Evolutionary conservation across 2,329 filamentous ascomycete species (phyloP).

Genomic region (Neopestalotiopsis sp.): DNA sequence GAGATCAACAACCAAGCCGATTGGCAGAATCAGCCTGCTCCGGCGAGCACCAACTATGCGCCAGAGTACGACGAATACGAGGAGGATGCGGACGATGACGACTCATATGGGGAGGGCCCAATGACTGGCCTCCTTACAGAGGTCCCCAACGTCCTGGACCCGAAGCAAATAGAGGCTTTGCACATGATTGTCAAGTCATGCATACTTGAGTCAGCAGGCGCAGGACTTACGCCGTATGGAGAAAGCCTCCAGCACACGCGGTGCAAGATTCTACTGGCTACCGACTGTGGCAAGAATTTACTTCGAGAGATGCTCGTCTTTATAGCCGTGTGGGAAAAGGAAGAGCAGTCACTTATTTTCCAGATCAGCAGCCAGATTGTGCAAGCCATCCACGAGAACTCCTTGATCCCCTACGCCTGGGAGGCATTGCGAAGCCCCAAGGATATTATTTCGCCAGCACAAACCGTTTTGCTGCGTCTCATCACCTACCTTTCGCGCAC

Average conservation of each 20-base stretch:
- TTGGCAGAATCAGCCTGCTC: conserved; percentile 46
- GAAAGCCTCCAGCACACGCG: conserved; percentile 90
- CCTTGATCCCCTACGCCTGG: conserved; percentile 89
- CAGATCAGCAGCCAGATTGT: conserved; percentile 97
- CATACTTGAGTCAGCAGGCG: conserved; percentile 82
- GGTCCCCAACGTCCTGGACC: conserved; percentile 91
- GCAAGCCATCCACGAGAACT: conserved; percentile 88
- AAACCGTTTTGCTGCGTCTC: conserved; percentile 90
- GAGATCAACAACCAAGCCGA: conserved; percentile 35
- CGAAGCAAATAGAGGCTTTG: conserved; percentile 92
- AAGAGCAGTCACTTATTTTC: conserved; percentile 92
- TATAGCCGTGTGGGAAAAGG: conserved; percentile 95
- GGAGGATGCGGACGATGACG: conserved; percentile 65
- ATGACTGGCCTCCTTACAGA: conserved; percentile 87
- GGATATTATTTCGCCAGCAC: conserved; percentile 93
- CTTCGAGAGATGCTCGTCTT: conserved; percentile 92
- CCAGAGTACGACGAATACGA: conserved; percentile 59
- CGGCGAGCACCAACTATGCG: conserved; percentile 45
- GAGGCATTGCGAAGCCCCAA: conserved; percentile 90
- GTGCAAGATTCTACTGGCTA: conserved; percentile 86
- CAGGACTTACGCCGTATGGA: conserved; percentile 68
- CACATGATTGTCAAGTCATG: conserved; percentile 98
- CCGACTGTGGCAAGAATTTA: conserved; percentile 89
- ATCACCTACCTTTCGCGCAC: conserved; percentile 87
- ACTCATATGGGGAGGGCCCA: conserved; percentile 80